phyloP scores from a whole-genome alignment of 2,329 filamentous ascomycete species.

The Colletotrichum aenigma region DNA sequence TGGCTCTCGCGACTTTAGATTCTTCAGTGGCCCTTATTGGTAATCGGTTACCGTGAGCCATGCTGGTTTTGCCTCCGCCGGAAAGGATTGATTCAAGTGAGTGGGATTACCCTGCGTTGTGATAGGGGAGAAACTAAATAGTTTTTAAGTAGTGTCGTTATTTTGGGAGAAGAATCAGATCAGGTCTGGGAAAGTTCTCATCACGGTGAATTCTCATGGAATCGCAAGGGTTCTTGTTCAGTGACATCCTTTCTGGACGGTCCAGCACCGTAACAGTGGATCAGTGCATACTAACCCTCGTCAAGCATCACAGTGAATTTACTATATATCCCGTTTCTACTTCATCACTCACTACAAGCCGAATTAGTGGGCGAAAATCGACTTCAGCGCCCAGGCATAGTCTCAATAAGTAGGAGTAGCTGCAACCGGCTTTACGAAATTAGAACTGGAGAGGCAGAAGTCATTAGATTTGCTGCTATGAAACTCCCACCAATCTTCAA shows the following conservation, averaged over 20 bases:
- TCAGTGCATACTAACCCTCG: not conserved
- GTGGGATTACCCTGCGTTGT: not conserved
- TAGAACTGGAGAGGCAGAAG: not conserved
- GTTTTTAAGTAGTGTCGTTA: not conserved
- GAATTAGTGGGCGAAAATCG: not conserved
- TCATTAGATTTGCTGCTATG: not conserved
- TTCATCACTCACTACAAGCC: not conserved
- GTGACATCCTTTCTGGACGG: too few relatives aligned
- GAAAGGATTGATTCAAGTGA: not conserved
- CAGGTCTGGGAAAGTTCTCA: not conserved
- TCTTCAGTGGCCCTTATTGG: not conserved
- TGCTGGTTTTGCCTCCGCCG: not conserved
- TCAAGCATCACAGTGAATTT: not conserved
- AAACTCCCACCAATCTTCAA: not conserved
- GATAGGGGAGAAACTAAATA: not conserved
- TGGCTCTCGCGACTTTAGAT: not conserved
- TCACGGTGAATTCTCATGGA: not conserved
- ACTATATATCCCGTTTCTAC: not conserved
- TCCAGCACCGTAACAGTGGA: not conserved
- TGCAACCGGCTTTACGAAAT: not conserved
- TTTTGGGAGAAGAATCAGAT: too few relatives aligned
- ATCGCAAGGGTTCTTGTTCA: not conserved
- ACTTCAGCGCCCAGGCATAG: not conserved
- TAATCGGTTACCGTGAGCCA: not conserved
- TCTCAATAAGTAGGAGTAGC: not conserved